Conservation (phyloP, 192 early-diverging fungal genomes). For the Irineochytrium annulatum region DNA sequence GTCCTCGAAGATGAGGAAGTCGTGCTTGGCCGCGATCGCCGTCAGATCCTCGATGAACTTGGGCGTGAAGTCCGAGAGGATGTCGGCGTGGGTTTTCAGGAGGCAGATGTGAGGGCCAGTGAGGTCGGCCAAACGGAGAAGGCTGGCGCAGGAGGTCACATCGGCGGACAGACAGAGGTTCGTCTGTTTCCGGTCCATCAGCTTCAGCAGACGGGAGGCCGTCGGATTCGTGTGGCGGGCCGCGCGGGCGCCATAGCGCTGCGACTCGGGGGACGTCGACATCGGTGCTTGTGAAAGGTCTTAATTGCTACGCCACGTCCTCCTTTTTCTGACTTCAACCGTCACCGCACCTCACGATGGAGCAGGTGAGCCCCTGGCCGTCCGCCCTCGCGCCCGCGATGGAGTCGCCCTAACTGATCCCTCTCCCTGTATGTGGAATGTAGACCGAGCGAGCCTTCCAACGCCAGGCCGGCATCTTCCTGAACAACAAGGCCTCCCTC, state of each 20-base stretch:
- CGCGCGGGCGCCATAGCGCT: slow-evolving; percentile 65
- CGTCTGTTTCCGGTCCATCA: slow-evolving; percentile 86
- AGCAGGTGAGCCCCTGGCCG: too few species aligned
- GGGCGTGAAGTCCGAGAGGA: slow-evolving; percentile 88
- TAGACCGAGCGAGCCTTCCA: slow-evolving; percentile 97
- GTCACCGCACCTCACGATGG: too few species aligned
- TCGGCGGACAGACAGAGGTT: slow-evolving; percentile 91
- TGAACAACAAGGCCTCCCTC: slow-evolving; percentile 71
- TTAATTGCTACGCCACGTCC: too few species aligned
- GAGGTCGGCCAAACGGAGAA: slow-evolving; percentile 80
- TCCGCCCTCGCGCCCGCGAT: too few species aligned
- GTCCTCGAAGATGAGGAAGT: slow-evolving; percentile 98
- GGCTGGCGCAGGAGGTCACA: slow-evolving; percentile 80
- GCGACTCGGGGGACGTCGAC: too few species aligned
- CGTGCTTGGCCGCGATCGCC: slow-evolving; percentile 75
- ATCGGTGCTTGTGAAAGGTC: too few species aligned
- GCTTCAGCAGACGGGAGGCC: slow-evolving; percentile 66
- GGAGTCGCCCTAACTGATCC: too few species aligned
- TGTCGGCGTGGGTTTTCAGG: slow-evolving; percentile 97
- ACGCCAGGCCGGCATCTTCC: slow-evolving; percentile 93
- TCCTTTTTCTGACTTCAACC: too few species aligned
- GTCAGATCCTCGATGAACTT: slow-evolving; percentile 72
- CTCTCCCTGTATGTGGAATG: too few species aligned
- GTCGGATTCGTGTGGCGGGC: slow-evolving; percentile 68
- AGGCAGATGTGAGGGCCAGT: slow-evolving; percentile 94